phyloP scores from a whole-genome alignment of 1,284 basidiomycete genomes.

The Polyporus tsugae region DNA sequence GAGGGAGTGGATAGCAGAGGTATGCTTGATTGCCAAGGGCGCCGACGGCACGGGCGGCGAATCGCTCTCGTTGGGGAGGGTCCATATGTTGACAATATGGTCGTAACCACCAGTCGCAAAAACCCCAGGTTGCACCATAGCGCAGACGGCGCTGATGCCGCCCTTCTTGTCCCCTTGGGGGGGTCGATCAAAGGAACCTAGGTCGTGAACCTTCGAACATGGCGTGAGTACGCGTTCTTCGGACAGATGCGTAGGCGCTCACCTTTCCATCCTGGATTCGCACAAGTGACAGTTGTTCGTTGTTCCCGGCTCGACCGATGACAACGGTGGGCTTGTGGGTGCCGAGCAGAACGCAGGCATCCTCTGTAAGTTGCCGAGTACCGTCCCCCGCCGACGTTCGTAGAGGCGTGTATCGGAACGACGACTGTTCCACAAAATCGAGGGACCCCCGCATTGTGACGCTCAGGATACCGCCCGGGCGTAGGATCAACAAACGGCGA shows the following conservation, averaged over 20 bases:
- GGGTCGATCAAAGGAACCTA: slow-evolving; percentile 40
- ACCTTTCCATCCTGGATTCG: slow-evolving; percentile 21
- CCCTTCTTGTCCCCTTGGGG: slow-evolving; percentile 43
- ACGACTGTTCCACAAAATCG: slow-evolving; percentile 37
- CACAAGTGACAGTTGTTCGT: slow-evolving; percentile 45
- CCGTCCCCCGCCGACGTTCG: slow-evolving; percentile 18
- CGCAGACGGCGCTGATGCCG: slow-evolving; percentile 52
- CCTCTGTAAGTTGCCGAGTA: slow-evolving; percentile 46
- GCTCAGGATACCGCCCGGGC: slow-evolving; percentile 28
- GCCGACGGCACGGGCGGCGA: slow-evolving; percentile 35
- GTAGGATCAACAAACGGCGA: slow-evolving; percentile 46
- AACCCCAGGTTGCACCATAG: slow-evolving; percentile 48
- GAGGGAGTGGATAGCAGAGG: slow-evolving; percentile 52
- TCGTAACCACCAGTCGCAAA: slow-evolving; percentile 62
- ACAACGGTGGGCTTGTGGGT: slow-evolving; percentile 41
- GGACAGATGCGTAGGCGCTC: not conserved
- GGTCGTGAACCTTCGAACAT: slow-evolving; percentile 22
- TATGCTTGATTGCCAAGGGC: slow-evolving; percentile 52
- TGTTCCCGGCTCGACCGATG: slow-evolving; percentile 50
- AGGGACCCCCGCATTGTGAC: slow-evolving; percentile 51
- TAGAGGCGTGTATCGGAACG: slow-evolving; percentile 7
- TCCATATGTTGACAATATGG: slow-evolving; percentile 57
- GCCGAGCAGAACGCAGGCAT: slow-evolving; percentile 49
- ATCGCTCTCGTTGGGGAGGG: slow-evolving; percentile 43
- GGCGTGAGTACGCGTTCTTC: not conserved